phyloP scores from a whole-genome alignment of 352 stramenopile genomes.

The Phytopythium vexans region DNA sequence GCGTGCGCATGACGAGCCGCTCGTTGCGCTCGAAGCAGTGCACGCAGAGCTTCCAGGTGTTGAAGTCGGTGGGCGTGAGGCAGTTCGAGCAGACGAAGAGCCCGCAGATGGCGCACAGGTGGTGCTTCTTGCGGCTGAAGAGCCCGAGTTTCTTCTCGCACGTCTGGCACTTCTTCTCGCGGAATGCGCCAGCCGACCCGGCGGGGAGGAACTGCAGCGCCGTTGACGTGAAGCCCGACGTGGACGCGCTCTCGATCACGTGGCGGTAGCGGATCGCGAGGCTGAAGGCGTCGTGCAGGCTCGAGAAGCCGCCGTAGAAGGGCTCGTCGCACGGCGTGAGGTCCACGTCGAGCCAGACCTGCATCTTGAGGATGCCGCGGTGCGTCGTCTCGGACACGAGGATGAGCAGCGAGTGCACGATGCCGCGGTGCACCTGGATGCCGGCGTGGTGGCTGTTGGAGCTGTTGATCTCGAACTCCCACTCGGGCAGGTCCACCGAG shows the following conservation, averaged over 20 bases:
- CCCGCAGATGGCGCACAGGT: constrained; percentile 61
- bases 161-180: constrained; percentile 59
- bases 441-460: constrained; percentile 42
- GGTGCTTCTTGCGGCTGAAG: constrained; percentile 57
- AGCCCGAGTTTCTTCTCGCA: constrained; percentile 58
- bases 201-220: constrained; percentile 17
- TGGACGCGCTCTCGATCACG: constrained; percentile 40
- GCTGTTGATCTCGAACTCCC: constrained; percentile 38
- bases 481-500: constrained; percentile 45
- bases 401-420: constrained; percentile 57
- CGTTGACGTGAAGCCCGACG: constrained; percentile 24
- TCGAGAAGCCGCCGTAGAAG: constrained; percentile 57
- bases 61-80: constrained; percentile 57
- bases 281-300: constrained; percentile 67
- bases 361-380: constrained; percentile 58
- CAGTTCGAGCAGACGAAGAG: constrained; percentile 62
- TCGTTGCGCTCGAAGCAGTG: constrained; percentile 68
- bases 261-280: constrained; percentile 60
- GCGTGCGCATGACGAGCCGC: constrained; percentile 48
- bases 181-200: constrained; percentile 24
- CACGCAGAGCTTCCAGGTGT: constrained; percentile 55
- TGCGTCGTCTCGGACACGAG: constrained; percentile 58
- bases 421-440: constrained; percentile 44
- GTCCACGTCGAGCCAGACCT: constrained; percentile 68
- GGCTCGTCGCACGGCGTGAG: constrained; percentile 45